These are phyloP conservation scores for Osmanthus fragrans DNA, from an alignment of 257 asterid species.

Conservation along the genomic window DNA sequence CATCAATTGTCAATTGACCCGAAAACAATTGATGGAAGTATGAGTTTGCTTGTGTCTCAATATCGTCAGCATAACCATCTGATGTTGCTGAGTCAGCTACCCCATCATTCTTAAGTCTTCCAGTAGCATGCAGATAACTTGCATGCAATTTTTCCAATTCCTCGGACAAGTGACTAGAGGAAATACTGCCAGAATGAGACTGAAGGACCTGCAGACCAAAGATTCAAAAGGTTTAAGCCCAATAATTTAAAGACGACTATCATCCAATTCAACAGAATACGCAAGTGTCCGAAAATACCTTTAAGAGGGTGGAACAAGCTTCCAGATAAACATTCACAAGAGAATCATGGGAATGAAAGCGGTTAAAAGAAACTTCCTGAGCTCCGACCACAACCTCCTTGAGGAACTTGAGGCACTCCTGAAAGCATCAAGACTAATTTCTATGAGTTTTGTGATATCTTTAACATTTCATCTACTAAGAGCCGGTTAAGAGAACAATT, in stretches of 20 bases:
- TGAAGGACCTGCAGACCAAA: constrained; percentile 69
- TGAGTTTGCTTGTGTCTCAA: constrained; percentile 79
- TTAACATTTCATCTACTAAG: not conserved
- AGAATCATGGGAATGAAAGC: constrained; percentile 51
- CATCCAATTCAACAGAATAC: constrained; percentile 1
- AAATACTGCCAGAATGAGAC: constrained; percentile 59
- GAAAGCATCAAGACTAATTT: constrained; percentile 30
- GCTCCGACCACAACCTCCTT: constrained; percentile 66
- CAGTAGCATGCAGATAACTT: constrained; percentile 48
- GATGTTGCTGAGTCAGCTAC: constrained; percentile 54
- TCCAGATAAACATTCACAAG: constrained; percentile 61
- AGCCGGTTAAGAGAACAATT: not conserved
- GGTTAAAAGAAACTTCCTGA: constrained; percentile 61
- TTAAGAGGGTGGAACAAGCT: constrained; percentile 67
- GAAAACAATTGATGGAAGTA: constrained; percentile 94
- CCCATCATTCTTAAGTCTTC: constrained; percentile 55
- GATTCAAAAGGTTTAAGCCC: constrained; percentile 6
- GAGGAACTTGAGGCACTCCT: constrained; percentile 88
- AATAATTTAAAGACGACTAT: constrained; percentile 4
- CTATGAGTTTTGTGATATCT: constrained; percentile 8
- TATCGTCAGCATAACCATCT: constrained; percentile 67
- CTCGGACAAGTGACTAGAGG: constrained; percentile 65
- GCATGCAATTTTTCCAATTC: constrained; percentile 71
- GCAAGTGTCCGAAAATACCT: constrained; percentile 46
- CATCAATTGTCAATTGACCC: constrained; percentile 67